Evolutionary conservation across 371 early-diverging fungal genomes (phyloP), one percentile per base, ranked within the genome.

Genomic region (Nematocida minor): DNA sequence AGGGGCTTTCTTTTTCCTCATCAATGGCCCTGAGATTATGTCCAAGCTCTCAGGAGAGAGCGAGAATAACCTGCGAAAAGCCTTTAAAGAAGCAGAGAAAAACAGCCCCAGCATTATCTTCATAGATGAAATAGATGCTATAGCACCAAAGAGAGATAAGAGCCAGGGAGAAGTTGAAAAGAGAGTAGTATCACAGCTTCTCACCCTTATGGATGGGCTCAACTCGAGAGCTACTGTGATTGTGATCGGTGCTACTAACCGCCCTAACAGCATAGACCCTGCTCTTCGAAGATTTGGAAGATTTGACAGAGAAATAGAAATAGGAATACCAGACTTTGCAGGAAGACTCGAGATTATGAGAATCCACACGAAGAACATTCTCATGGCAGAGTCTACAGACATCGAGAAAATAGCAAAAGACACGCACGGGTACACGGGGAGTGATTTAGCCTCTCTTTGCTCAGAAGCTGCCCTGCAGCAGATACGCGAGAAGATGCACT

Each of bases 401-500:
- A 85, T 99, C 67, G 95, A 94, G 81, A 91, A 93, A 79, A 93
- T 99, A 70, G 95, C 98, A 31, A 88, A 94, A 2, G 96, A 97
- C 82, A 96, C 95, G 6, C 98, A 96, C 86, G 98, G 98, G 79
- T 94, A 91, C 87, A 96, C 95, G 51, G 99, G 99, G 80, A 91
- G 96, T 54, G 99, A 99, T 88, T 85, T 97, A 81, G 97, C 97
- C 27, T 92, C 96, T 7, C 90, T 99, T 69, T 97, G 98, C 86
- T 95, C 96, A 60, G 99, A 97, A 87, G 99, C 98, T 18, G 98
- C 98, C 62, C 92, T 98, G 90, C 98, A 98, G 87, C 98, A 97
- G 85, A 97, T 98, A 79, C 93, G 99, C 84, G 96, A 95, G 84
- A 97, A 96, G 89, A 92, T 85, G 87, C 91, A 82, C 81, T 84